These are phyloP conservation scores for Plantago rigida DNA, from an alignment of 305 asterid genomes.

Conservation along the genomic window DNA sequence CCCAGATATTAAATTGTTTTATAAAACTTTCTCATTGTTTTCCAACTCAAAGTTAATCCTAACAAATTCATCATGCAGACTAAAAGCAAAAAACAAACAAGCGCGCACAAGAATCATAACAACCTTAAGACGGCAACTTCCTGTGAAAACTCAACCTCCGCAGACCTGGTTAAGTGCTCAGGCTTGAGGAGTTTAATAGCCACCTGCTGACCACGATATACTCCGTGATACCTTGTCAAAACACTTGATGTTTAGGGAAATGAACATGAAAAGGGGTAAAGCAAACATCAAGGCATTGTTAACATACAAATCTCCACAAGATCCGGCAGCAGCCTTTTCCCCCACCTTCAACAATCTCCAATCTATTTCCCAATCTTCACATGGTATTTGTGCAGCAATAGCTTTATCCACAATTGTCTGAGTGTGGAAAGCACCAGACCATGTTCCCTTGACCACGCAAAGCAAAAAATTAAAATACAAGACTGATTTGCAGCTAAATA, in stretches of 20 bases:
- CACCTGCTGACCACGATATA: slow-evolving; percentile 65
- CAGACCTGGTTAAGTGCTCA: slow-evolving; percentile 63
- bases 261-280: slow-evolving; percentile 19
- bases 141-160: slow-evolving; percentile 68
- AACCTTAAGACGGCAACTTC: slow-evolving; percentile 79
- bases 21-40: background rate
- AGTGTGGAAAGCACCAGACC: slow-evolving; percentile 57
- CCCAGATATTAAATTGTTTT: background rate
- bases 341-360: slow-evolving; percentile 64
- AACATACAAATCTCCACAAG: slow-evolving; percentile 84
- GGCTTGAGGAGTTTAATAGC: slow-evolving; percentile 77
- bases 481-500: background rate
- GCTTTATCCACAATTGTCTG: slow-evolving; percentile 40
- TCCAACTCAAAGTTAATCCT: background rate
- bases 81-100: background rate
- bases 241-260: slow-evolving; percentile 21
- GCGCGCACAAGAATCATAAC: slow-evolving; percentile 3
- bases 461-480: slow-evolving; percentile 19
- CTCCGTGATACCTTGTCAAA: slow-evolving; percentile 63
- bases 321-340: slow-evolving; percentile 78
- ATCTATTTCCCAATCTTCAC: slow-evolving; percentile 64
- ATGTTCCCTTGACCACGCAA: slow-evolving; percentile 50
- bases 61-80: background rate
- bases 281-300: slow-evolving; percentile 18
- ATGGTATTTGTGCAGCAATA: slow-evolving; percentile 31